Percentiles rank a stretch among this genome's conserved stretches.
phyloP scores from a whole-genome alignment of 2,329 filamentous ascomycete species.

The Ophiostoma piceae region DNA sequence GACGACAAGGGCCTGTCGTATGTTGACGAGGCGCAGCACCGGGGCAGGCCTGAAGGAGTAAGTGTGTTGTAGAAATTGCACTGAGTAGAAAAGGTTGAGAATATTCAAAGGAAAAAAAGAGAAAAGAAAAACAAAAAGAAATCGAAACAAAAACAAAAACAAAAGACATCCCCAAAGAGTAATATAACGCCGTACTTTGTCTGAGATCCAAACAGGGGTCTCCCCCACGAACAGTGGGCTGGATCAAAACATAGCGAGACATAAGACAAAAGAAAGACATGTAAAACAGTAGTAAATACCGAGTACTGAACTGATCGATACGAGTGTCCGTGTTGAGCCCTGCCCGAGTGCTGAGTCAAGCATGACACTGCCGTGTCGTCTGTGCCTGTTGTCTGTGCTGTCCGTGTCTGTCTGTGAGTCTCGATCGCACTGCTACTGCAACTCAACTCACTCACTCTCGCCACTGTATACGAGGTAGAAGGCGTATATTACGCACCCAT shows the following conservation, averaged over 20 bases:
- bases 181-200: background rate
- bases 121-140: background rate
- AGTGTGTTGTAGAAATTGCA: background rate
- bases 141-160: background rate
- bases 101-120: no score
- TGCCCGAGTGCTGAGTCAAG: background rate
- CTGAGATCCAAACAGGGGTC: no score
- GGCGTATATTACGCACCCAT: no score
- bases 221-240: no score
- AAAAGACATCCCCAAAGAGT: background rate
- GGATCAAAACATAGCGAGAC: no score
- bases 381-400: no score
- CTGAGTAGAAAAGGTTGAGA: no score
- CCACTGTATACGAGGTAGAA: no score
- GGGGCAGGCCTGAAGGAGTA: background rate
- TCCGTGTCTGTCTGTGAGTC: no score
- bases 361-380: background rate
- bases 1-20: background rate
- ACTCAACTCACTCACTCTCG: no score
- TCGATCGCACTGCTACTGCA: no score
- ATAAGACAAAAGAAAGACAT: no score
- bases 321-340: background rate
- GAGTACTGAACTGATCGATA: background rate
- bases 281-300: background rate
- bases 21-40: conserved; percentile 1